Conservation (phyloP, 1,139 yeast species). For the Saccharomyces pastorianus region DNA sequence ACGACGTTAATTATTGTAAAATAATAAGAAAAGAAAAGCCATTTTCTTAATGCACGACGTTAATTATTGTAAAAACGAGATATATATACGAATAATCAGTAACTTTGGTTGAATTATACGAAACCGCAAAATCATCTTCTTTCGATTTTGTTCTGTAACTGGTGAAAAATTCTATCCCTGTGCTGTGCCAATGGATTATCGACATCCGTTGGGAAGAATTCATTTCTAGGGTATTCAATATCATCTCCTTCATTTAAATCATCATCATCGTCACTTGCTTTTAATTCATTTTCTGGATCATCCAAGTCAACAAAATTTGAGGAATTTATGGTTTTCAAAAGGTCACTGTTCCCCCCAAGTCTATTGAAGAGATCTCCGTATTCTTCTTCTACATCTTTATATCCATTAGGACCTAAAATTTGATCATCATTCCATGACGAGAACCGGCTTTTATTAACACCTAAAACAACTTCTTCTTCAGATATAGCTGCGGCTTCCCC, state of each 20-base stretch:
- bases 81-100: too few species aligned
- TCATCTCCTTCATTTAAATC: slow-evolving; percentile 30
- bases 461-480: slow-evolving; percentile 9
- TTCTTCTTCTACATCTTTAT: slow-evolving; percentile 7
- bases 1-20: too few species aligned
- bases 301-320: slow-evolving; percentile 23
- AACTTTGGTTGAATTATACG: too few species aligned
- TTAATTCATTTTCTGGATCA: slow-evolving; percentile 10
- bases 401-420: background rate
- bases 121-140: slow-evolving; percentile 31
- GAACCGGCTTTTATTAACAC: background rate
- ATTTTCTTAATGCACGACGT: too few species aligned
- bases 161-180: slow-evolving; percentile 54
- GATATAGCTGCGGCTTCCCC: slow-evolving; percentile 26
- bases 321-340: slow-evolving; percentile 21
- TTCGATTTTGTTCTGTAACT: slow-evolving; percentile 44
- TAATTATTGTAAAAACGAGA: too few species aligned
- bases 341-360: slow-evolving; percentile 28
- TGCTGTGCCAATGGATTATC: slow-evolving; percentile 56
- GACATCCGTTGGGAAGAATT: slow-evolving; percentile 45
- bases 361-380: slow-evolving; percentile 30
- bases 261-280: slow-evolving; percentile 28
- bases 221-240: slow-evolving; percentile 36
- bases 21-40: too few species aligned
- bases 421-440: slow-evolving; percentile 3